These are phyloP conservation scores for Raphanus hybrid DNA, from an alignment of 441 rosid genomes.

Conservation along the genomic window DNA sequence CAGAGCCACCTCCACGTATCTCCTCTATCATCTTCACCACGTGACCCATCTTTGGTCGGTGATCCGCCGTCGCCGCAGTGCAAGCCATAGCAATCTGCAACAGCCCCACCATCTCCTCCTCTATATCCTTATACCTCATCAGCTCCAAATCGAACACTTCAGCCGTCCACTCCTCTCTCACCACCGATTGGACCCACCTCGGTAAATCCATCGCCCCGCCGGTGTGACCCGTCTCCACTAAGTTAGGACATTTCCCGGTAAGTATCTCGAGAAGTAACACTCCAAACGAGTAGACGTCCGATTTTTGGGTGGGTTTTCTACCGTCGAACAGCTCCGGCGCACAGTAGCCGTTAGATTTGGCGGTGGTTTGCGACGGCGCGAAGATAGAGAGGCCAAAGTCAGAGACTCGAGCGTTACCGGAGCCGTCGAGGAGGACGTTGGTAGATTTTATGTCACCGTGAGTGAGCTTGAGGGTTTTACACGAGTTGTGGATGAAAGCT, in stretches of 20 bases:
- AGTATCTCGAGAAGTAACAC: constrained; percentile 64
- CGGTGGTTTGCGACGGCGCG: constrained; percentile 39
- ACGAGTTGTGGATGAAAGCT: constrained; percentile 58
- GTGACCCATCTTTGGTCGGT: constrained; percentile 61
- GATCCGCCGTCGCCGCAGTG: constrained; percentile 52
- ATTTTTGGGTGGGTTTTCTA: constrained; percentile 52
- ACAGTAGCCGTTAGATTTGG: constrained; percentile 60
- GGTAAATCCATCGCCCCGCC: constrained; percentile 57
- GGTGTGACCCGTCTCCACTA: constrained; percentile 55
- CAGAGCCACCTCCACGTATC: constrained; percentile 50
- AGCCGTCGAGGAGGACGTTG: constrained; percentile 58
- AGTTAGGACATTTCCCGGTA: constrained; percentile 66
- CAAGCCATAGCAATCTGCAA: constrained; percentile 72
- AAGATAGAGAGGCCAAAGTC: constrained; percentile 60
- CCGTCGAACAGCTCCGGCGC: constrained; percentile 55
- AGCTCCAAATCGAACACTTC: constrained; percentile 77
- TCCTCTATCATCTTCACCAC: constrained; percentile 72
- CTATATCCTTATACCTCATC: constrained; percentile 78
- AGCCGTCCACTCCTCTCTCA: constrained; percentile 82
- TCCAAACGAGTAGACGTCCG: constrained; percentile 70
- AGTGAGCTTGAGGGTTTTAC: constrained; percentile 60
- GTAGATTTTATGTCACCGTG: constrained; percentile 73
- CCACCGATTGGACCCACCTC: constrained; percentile 74
- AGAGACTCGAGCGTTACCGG: constrained; percentile 54
- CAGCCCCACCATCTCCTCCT: constrained; percentile 77